Evolutionary conservation across 2,329 filamentous ascomycete species (phyloP).

Genomic region (Biscogniauxia sp.): DNA sequence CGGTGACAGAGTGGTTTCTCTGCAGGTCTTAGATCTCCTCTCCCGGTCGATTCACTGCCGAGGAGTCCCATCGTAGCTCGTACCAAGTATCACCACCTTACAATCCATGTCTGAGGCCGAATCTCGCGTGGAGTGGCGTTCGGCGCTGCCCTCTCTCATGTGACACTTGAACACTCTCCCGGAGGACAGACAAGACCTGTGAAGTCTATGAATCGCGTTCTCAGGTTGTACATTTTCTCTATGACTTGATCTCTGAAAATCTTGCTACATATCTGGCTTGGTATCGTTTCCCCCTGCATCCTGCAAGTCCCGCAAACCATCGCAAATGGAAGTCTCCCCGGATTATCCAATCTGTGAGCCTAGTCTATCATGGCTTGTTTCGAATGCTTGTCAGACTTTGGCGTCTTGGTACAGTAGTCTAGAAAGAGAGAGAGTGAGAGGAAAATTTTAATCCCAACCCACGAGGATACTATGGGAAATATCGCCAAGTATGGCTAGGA

Average conservation of each 20-base stretch:
- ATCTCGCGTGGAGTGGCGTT: neutral
- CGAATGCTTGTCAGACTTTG: neutral
- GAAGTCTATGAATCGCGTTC: neutral
- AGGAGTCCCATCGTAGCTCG: neutral
- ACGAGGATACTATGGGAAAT: neutral
- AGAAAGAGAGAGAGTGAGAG: too few species aligned
- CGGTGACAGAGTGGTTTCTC: neutral
- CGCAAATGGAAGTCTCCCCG: neutral
- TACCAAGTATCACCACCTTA: neutral
- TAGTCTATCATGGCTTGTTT: neutral
- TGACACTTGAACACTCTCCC: neutral
- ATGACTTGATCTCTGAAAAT: neutral
- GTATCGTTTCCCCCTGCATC: neutral
- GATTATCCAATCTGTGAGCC: neutral
- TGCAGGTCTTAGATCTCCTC: slow-evolving; percentile 13
- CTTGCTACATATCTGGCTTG: neutral
- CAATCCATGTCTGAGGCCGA: neutral
- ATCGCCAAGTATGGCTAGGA: neutral
- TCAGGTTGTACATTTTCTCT: neutral
- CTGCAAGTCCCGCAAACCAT: neutral
- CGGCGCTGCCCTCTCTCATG: neutral
- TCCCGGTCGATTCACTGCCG: neutral
- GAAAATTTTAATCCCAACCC: neutral
- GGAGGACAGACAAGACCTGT: neutral
- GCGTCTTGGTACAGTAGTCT: neutral